Conservation (phyloP, 805 yeast species). For the Candida arabinofermentans region DNA sequence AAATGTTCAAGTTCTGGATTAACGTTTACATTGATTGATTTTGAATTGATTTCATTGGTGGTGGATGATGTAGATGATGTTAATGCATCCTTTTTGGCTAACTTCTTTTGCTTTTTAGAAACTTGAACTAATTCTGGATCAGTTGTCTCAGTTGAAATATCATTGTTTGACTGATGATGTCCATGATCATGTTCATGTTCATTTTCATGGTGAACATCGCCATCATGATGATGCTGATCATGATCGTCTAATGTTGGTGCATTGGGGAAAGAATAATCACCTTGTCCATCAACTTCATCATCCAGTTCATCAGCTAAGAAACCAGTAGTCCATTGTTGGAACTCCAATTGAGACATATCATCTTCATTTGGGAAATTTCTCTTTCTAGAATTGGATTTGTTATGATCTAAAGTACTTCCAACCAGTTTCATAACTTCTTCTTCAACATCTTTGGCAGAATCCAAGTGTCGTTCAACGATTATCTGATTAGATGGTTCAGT, state of each 20-base stretch:
- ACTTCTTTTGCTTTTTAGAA: conserved; percentile 10
- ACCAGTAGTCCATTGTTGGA: conserved; percentile 51
- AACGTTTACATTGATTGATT: conserved; percentile 27
- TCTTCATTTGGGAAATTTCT: conserved; percentile 36
- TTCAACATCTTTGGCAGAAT: conserved; percentile 51
- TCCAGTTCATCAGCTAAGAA: conserved; percentile 41
- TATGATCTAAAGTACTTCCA: conserved; percentile 51
- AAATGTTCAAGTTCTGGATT: conserved; percentile 56
- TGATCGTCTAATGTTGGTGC: background rate
- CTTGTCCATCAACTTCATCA: conserved; percentile 16
- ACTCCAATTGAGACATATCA: conserved; percentile 42
- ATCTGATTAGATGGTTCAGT: background rate
- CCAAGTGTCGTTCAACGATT: background rate
- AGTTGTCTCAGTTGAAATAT: background rate
- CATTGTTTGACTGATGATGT: background rate
- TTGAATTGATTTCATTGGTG: background rate
- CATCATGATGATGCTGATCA: background rate
- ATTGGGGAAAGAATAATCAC: background rate
- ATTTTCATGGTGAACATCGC: background rate
- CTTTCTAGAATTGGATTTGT: conserved; percentile 17
- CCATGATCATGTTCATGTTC: background rate
- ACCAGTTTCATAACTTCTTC: conserved; percentile 76
- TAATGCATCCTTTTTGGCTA: conserved; percentile 5
- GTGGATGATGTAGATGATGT: background rate
- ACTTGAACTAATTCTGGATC: too few relatives aligned